Conservation (phyloP, 2,329 filamentous ascomycete species). For the Hypomyces perniciosus region DNA sequence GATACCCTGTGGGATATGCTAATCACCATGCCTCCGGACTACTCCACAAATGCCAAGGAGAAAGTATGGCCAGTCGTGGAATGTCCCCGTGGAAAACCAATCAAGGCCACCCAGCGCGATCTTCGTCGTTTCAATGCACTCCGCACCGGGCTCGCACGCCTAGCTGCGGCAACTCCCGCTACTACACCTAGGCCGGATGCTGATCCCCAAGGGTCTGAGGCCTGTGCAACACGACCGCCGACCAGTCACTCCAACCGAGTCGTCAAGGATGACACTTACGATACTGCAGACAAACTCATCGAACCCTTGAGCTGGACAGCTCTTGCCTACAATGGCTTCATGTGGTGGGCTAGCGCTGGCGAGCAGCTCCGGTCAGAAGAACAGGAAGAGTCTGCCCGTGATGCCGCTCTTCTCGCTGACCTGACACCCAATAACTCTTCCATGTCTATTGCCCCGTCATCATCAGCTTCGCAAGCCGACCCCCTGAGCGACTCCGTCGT, state of each 20-base stretch:
- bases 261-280: slow-evolving; percentile 35
- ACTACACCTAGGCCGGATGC: slow-evolving; percentile 21
- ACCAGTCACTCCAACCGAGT: slow-evolving; percentile 21
- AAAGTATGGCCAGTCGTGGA: slow-evolving; percentile 73
- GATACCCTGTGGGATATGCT: slow-evolving; percentile 82
- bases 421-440: slow-evolving; percentile 30
- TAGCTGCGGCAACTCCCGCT: slow-evolving; percentile 25
- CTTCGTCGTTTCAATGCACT: slow-evolving; percentile 71
- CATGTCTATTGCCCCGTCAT: slow-evolving; percentile 26
- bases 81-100: slow-evolving; percentile 52
- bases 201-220: slow-evolving; percentile 24
- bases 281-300: slow-evolving; percentile 49
- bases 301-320: slow-evolving; percentile 65
- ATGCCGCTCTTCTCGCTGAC: slow-evolving; percentile 51
- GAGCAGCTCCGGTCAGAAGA: slow-evolving; percentile 60
- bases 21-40: slow-evolving; percentile 67
- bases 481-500: slow-evolving; percentile 39
- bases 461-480: slow-evolving; percentile 26
- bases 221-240: slow-evolving; percentile 22
- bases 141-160: slow-evolving; percentile 52
- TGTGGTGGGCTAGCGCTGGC: slow-evolving; percentile 85
- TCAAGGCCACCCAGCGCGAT: slow-evolving; percentile 89
- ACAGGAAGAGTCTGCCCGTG: slow-evolving; percentile 50
- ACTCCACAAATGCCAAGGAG: slow-evolving; percentile 51
- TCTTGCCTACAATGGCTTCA: slow-evolving; percentile 74